A percentile compares a stretch with the other conserved stretches of the same genome.
phyloP scores from a whole-genome alignment of 257 asterid species.

The Fraxinus quadrangulata region DNA sequence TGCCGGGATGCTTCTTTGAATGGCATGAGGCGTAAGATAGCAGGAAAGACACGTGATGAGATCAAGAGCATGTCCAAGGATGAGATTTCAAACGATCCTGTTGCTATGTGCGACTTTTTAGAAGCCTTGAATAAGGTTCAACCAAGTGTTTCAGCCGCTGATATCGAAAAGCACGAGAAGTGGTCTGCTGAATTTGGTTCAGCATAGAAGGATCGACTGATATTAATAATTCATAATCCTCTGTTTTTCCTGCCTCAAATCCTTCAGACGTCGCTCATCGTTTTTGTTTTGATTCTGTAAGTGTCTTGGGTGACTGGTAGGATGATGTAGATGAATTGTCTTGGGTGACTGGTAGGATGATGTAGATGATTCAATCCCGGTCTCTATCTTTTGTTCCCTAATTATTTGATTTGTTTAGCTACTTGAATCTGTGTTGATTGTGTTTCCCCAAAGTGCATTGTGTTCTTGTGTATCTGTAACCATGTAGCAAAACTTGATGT shows the following conservation, averaged over 20 bases:
- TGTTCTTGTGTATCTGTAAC: neutral
- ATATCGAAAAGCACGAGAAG: conserved; percentile 89
- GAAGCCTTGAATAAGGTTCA: conserved; percentile 91
- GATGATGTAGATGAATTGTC: neutral
- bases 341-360: neutral
- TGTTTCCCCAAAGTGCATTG: neutral
- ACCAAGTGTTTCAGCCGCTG: conserved; percentile 91
- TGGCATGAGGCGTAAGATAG: conserved; percentile 87
- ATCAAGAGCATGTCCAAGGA: conserved; percentile 90
- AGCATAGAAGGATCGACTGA: conserved; percentile 36
- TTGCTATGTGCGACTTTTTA: conserved; percentile 83
- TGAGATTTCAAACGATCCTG: conserved; percentile 85
- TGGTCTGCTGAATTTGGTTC: conserved; percentile 95
- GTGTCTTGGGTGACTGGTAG: neutral
- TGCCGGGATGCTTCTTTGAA: conserved; percentile 92
- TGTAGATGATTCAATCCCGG: neutral
- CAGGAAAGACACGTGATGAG: conserved; percentile 89
- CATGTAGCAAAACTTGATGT: neutral
- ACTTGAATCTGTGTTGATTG: neutral
- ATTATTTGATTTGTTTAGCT: neutral
- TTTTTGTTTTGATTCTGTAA: neutral
- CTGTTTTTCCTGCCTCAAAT: neutral
- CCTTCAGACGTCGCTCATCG: neutral
- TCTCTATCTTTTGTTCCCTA: neutral
- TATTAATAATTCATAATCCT: neutral